Conservation (phyloP, 2,329 filamentous ascomycete genomes). For the Didymella glomerata region DNA sequence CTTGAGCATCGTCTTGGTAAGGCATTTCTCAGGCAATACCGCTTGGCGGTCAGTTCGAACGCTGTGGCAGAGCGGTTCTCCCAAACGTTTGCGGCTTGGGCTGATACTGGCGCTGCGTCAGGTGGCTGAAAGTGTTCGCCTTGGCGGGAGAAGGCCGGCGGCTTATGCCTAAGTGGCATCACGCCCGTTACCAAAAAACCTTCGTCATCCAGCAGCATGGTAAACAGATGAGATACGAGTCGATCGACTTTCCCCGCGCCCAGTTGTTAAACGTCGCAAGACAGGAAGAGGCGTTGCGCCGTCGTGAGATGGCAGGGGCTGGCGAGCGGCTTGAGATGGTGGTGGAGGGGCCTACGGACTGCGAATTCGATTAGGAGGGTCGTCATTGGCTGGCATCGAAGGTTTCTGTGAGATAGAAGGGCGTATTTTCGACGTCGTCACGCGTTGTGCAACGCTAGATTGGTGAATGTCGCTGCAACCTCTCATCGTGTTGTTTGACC, state of each 20-base stretch:
- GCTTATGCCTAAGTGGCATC: slow-evolving; percentile 24
- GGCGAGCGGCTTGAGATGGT: slow-evolving; percentile 10
- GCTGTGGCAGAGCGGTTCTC: slow-evolving; percentile 38
- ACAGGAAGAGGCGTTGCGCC: slow-evolving; percentile 13
- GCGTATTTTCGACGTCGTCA: slow-evolving; percentile 27
- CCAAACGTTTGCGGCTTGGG: slow-evolving; percentile 44
- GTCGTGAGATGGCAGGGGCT: slow-evolving; percentile 12
- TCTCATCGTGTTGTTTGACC: slow-evolving; percentile 28
- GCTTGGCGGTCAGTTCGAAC: slow-evolving; percentile 38
- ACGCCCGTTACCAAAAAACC: slow-evolving; percentile 20
- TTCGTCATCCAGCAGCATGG: slow-evolving; percentile 1
- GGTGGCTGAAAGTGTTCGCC: slow-evolving; percentile 29
- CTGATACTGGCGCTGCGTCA: slow-evolving; percentile 45
- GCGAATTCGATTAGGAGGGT: slow-evolving; percentile 12
- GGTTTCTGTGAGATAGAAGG: slow-evolving; percentile 18
- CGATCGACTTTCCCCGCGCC: slow-evolving; percentile 15
- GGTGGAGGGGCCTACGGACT: slow-evolving; percentile 22
- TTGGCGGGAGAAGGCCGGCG: slow-evolving; percentile 24
- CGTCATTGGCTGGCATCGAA: slow-evolving; percentile 22
- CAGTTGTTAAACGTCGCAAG: slow-evolving; percentile 17
- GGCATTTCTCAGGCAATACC: slow-evolving; percentile 33
- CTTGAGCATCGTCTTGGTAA: slow-evolving; percentile 43
- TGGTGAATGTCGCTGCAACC: slow-evolving; percentile 26
- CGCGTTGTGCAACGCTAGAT: slow-evolving; percentile 24
- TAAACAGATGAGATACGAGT: slow-evolving; percentile 6